Conservation (phyloP, 2,329 filamentous ascomycete species). For the Exophiala viscosa region DNA sequence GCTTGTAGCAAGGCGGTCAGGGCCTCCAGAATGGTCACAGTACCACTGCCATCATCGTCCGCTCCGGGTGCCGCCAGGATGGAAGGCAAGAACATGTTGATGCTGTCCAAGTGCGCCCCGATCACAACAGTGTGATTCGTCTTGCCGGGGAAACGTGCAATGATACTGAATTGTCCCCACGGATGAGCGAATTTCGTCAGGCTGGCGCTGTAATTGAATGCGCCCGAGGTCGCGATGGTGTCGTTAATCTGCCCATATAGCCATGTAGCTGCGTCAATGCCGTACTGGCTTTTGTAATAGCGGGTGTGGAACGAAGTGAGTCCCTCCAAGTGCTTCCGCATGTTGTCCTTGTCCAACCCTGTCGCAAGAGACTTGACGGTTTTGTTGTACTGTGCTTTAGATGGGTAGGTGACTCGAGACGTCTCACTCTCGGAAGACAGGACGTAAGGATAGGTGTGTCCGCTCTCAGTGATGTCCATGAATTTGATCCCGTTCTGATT, state of each 20-base stretch:
- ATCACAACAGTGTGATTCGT: slow-evolving; percentile 81
- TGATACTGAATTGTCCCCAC: slow-evolving; percentile 88
- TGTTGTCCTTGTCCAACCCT: slow-evolving; percentile 68
- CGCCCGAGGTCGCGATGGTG: slow-evolving; percentile 68
- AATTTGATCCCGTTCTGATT: slow-evolving; percentile 75
- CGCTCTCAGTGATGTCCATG: slow-evolving; percentile 85
- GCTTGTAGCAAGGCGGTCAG: slow-evolving; percentile 74
- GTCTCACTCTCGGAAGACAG: slow-evolving; percentile 38
- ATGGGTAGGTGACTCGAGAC: slow-evolving; percentile 58
- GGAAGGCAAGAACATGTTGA: slow-evolving; percentile 85
- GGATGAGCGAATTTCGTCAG: slow-evolving; percentile 73
- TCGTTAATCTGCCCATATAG: slow-evolving; percentile 69
- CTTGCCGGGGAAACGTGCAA: slow-evolving; percentile 84
- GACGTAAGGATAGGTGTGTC: slow-evolving; percentile 55
- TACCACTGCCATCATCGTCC: slow-evolving; percentile 92
- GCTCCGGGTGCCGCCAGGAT: slow-evolving; percentile 82
- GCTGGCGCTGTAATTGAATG: slow-evolving; percentile 61
- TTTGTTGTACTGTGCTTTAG: slow-evolving; percentile 61
- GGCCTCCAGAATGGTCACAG: slow-evolving; percentile 90
- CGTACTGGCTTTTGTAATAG: slow-evolving; percentile 60
- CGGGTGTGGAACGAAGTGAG: slow-evolving; percentile 58
- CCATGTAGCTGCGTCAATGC: slow-evolving; percentile 83
- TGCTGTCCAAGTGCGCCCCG: slow-evolving; percentile 90
- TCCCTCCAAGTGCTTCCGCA: slow-evolving; percentile 72
- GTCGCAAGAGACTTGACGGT: slow-evolving; percentile 65